Percentiles rank a stretch among this genome's conserved stretches.
These are phyloP conservation scores for Pythium sukuiense DNA, from an alignment of 352 stramenopile genomes.

Conservation along the genomic window DNA sequence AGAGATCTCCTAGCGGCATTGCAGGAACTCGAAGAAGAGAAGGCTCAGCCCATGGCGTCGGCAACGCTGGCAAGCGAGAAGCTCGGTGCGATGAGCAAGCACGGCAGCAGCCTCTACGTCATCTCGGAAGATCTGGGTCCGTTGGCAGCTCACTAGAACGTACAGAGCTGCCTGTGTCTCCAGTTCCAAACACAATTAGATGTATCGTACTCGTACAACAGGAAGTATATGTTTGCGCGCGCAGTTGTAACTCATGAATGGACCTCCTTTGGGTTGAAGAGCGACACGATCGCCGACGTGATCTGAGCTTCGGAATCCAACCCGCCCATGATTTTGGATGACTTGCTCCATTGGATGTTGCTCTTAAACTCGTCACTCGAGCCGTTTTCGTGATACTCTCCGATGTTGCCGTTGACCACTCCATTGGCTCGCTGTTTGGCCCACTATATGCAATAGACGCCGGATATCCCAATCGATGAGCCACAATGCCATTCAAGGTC, in stretches of 20 bases:
- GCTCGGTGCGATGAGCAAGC: not conserved
- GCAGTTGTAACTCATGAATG: constrained; percentile 19
- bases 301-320: constrained; percentile 52
- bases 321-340: constrained; percentile 59
- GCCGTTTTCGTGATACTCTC: not conserved
- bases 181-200: not conserved
- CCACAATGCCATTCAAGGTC: not conserved
- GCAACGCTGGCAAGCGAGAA: not conserved
- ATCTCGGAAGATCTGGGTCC: constrained; percentile 11
- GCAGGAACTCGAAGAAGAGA: constrained; percentile 4
- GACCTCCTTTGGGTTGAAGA: constrained; percentile 39
- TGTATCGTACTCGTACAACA: not conserved
- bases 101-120: not conserved
- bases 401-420: constrained; percentile 36
- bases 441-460: constrained; percentile 34
- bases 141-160: not conserved
- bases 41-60: not conserved
- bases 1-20: not conserved
- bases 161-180: not conserved
- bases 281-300: constrained; percentile 51
- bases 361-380: constrained; percentile 19
- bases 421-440: constrained; percentile 40
- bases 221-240: not conserved
- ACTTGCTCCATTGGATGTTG: constrained; percentile 62
- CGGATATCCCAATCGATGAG: not conserved